Evolutionary conservation across 345 rosid genomes (phyloP).

Genomic region (Eucalyptus curtisii): DNA sequence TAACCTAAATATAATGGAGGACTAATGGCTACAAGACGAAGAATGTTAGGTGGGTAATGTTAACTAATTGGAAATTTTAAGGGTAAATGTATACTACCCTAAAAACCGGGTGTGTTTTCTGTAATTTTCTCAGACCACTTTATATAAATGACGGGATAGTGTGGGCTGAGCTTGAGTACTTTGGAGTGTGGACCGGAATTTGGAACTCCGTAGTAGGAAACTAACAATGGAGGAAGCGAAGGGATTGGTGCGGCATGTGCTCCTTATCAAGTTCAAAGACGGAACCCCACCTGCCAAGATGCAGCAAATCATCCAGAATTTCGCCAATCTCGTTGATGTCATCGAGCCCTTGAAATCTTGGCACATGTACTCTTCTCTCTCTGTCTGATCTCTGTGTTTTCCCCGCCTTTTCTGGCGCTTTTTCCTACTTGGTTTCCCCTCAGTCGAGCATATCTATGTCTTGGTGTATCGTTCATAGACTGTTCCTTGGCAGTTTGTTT

Average conservation of each 20-base stretch:
- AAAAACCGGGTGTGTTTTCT: no score
- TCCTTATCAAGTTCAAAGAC: conserved; percentile 61
- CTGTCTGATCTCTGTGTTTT: not conserved
- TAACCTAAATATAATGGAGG: no score
- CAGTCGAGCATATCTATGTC: no score
- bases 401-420: no score
- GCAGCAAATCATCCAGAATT: conserved; percentile 42
- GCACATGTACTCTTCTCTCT: conserved; percentile 29
- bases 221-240: conserved; percentile 48
- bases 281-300: conserved; percentile 21
- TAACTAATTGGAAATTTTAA: no score
- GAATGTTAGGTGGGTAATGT: no score
- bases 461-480: not conserved
- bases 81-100: not conserved
- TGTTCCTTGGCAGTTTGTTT: not conserved
- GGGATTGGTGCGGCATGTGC: conserved; percentile 54
- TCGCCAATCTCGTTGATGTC: conserved; percentile 53
- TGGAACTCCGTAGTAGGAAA: not conserved
- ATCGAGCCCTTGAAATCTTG: conserved; percentile 77
- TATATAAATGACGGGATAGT: not conserved
- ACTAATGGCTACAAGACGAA: no score
- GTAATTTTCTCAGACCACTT: no score
- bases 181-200: not conserved
- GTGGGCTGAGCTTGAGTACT: not conserved
- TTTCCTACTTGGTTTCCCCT: no score